Percentiles rank a stretch among this genome's conserved stretches.
Conservation (phyloP, 192 early-diverging fungal species). For the Phycomyces blakesleeanus region DNA sequence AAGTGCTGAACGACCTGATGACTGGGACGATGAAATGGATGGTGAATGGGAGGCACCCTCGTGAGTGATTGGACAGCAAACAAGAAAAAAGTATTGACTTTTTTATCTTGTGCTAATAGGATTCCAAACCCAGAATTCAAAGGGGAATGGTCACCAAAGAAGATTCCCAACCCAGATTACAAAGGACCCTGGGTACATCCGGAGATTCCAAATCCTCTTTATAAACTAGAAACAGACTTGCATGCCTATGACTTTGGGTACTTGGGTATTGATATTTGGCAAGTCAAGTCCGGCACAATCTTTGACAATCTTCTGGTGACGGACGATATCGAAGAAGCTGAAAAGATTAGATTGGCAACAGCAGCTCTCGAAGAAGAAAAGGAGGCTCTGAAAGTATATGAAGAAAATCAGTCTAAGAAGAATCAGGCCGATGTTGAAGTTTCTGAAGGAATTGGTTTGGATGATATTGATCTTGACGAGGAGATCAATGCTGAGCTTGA, state of each 20-base stretch:
- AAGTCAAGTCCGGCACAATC: slow-evolving; percentile 86
- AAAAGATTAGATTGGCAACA: slow-evolving; percentile 67
- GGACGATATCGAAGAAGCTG: slow-evolving; percentile 72
- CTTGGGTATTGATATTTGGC: slow-evolving; percentile 95
- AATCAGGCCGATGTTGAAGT: slow-evolving; percentile 29
- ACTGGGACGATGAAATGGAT: slow-evolving; percentile 95
- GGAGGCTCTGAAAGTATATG: slow-evolving; percentile 58
- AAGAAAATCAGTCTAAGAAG: slow-evolving; percentile 33
- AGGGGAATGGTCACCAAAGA: slow-evolving; percentile 79
- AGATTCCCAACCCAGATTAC: slow-evolving; percentile 88
- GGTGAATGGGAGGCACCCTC: slow-evolving; percentile 93
- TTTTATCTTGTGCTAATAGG: slow-evolving; percentile 17
- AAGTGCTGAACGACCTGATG: slow-evolving; percentile 78
- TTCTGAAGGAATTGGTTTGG: slow-evolving; percentile 15
- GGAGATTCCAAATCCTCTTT: slow-evolving; percentile 87
- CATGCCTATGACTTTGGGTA: slow-evolving; percentile 83
- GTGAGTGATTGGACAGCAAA: slow-evolving; percentile 17
- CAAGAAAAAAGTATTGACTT: no score
- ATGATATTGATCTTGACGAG: not conserved
- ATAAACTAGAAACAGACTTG: slow-evolving; percentile 78
- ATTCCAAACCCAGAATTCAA: slow-evolving; percentile 84
- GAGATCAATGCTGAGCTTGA: no score
- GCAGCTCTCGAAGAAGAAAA: slow-evolving; percentile 65
- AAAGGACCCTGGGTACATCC: slow-evolving; percentile 90
- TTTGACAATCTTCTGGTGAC: slow-evolving; percentile 95